Conservation (phyloP, 2,329 filamentous ascomycete species). For the Aspergillus neotritici region DNA sequence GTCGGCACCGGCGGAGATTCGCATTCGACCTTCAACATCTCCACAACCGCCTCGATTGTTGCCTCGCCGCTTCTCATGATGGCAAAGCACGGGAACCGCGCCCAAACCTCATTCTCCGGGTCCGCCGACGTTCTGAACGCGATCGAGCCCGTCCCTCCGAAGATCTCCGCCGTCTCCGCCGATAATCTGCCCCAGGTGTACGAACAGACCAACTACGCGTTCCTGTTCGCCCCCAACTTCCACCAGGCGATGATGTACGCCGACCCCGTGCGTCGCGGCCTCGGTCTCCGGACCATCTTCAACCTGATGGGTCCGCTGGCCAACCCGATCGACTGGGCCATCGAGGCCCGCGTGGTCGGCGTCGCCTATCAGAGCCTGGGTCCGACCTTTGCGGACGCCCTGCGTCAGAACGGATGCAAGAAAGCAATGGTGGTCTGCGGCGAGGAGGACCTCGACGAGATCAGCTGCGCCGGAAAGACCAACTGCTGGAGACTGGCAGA, state of each 20-base stretch:
- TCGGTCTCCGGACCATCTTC: constrained; percentile 95
- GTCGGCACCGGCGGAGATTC: constrained; percentile 95
- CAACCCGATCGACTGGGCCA: constrained; percentile 76
- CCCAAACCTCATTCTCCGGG: constrained; percentile 90
- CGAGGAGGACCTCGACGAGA: constrained; percentile 89
- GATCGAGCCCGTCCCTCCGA: constrained; percentile 65
- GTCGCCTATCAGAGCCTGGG: constrained; percentile 85
- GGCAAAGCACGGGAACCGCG: constrained; percentile 93
- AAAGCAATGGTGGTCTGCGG: constrained; percentile 92
- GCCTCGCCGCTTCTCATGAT: constrained; percentile 78
- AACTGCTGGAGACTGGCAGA: constrained; percentile 77
- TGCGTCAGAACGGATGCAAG: constrained; percentile 66
- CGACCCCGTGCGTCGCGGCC: constrained; percentile 74
- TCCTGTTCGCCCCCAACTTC: constrained; percentile 93
- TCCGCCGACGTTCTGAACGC: constrained; percentile 84
- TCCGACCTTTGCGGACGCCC: constrained; percentile 78
- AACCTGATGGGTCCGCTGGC: constrained; percentile 90
- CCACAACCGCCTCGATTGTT: constrained; percentile 88
- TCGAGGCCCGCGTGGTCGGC: constrained; percentile 90
- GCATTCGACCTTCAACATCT: constrained; percentile 98
- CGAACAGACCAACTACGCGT: constrained; percentile 78
- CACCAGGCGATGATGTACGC: constrained; percentile 92
- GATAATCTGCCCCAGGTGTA: constrained; percentile 68
- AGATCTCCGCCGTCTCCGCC: constrained; percentile 68
- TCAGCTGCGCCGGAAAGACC: constrained; percentile 83